Evolutionary conservation across 768 basidiomycete species (phyloP), one percentile per base, ranked within the genome.

Genomic region (Stropharia rugosoannulata): DNA sequence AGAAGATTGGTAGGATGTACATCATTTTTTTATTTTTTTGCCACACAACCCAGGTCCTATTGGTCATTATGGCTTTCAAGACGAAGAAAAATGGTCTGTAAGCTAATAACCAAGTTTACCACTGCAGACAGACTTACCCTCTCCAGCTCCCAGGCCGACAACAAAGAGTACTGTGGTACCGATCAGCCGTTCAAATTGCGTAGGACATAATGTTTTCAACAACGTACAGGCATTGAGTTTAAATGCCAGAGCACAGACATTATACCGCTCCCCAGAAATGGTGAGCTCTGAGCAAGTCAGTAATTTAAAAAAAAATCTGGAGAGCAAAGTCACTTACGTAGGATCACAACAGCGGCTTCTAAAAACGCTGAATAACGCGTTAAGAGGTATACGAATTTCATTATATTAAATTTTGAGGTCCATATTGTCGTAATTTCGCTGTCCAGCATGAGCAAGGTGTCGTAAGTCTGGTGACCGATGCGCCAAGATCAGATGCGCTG

Each of bases 41-140:
- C 63, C 63, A 64, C 7, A 64, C 60, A 19, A 58, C 63, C 63
- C 63, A 64, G 3, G 63, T 64, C 25, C 63, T 55, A 9, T 57
- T 49, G 13, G 60, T 64, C 51, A 63, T 56, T 6, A 63, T 50
- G 36, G 59, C 62, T 63, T 22, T 22, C 4, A 1, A 22, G 4
- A 25, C 3, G 37, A 29, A 44, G 32, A 8, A 48, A 2, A 10
- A 22, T 0, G 19, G 22, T 5, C 5, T 36, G 40, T 9, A 19
- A 22, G 10, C 37, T 15, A n/a, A 35, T 19, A 16, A 35, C 8
- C 16, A 16, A 42, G 18, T n/a, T n/a, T 38, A 25, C 22, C 22
- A 22, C 22, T 4, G 27, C 16, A 2, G 16, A n/a, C 25, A n/a
- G 19, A 47, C 62, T 38, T 29, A 63, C 62, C 48, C 57, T 63